Evolutionary conservation across 2,329 filamentous ascomycete genomes (phyloP), one percentile per base, ranked within the genome.

Genomic region (Scopulariopsis brevicaulis): DNA sequence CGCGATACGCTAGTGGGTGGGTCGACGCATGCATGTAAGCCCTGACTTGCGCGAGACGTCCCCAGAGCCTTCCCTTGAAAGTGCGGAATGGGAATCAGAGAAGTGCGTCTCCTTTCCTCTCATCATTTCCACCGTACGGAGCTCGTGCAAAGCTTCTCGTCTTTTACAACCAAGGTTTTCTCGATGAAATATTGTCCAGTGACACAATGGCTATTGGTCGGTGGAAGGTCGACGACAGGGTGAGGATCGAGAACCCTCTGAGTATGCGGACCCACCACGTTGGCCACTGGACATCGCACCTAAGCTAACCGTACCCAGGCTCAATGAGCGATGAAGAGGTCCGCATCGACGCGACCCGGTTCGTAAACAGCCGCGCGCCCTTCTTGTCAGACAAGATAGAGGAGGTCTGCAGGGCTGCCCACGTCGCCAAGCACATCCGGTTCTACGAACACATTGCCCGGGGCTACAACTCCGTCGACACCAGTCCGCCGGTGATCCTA

Each of bases 401-500:
- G 3, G 55, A 56, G 25, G 55, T 56, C 24, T 34, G 22, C 25
- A 50, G 73, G 20, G 73, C 71, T 8, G 73, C 73, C 22, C 67
- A 68, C 11, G 72, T 76, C 6, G 73, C 71, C 14, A 73, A 72
- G 51, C 70, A 75, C 48, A 68, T 71, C 40, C 66, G 66, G 0
- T 59, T 67, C 1, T 76, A 75, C 54, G 72, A 75, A 53, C 64
- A 66, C 14, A 66, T 73, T 20, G 71, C 72, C 8, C 65, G 66
- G 4, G 67, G 61, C 55, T 56, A 62, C 7, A 64, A 64, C 34
- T 61, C 58, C 18, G 43, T 3, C 12, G 43, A 43, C 15, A 25
- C 25, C n/a, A 56, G 28, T 40, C 55, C 55, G 15, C 55, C 55
- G 0, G 28, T 56, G 11, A 51, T 15, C 4, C 62, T 74, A 2